These are phyloP conservation scores for Backusella westeae DNA, from an alignment of 192 early-diverging fungal genomes.

Conservation along the genomic window DNA sequence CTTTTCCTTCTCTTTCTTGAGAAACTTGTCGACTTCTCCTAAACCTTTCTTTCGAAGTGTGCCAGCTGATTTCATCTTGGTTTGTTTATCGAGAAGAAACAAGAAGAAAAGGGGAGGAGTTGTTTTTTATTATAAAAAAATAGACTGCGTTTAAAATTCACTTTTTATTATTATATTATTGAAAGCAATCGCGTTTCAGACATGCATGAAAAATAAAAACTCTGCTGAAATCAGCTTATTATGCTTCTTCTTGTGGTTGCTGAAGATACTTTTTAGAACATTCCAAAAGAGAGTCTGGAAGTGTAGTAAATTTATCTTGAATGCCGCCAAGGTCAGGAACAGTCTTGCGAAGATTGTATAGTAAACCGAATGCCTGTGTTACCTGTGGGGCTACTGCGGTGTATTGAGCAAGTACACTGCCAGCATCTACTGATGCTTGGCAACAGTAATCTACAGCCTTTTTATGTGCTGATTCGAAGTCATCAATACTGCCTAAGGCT, in stretches of 20 bases:
- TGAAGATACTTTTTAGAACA: background rate
- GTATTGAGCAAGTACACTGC: too few species aligned
- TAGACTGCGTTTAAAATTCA: background rate
- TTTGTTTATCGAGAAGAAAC: background rate
- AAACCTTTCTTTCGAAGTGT: constrained; percentile 11
- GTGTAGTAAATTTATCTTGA: background rate
- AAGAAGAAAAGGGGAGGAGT: background rate
- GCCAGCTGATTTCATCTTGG: constrained; percentile 6
- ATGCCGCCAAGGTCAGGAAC: background rate
- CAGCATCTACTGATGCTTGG: background rate
- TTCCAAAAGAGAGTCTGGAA: background rate
- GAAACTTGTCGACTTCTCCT: constrained; percentile 11
- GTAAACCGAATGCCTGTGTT: too few species aligned
- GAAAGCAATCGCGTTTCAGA: background rate
- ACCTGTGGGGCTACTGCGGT: too few species aligned
- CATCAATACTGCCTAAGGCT: background rate
- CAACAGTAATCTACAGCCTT: background rate
- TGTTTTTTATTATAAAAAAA: background rate
- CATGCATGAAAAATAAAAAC: background rate
- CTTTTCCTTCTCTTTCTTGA: constrained; percentile 18
- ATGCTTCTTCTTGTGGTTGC: background rate
- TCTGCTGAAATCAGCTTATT: too few species aligned
- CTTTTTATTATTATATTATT: background rate
- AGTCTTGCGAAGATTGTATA: background rate
- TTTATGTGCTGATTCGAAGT: background rate